Evolutionary conservation across 371 early-diverging fungal species (phyloP).

Genomic region (Gilbertella persicaria): DNA sequence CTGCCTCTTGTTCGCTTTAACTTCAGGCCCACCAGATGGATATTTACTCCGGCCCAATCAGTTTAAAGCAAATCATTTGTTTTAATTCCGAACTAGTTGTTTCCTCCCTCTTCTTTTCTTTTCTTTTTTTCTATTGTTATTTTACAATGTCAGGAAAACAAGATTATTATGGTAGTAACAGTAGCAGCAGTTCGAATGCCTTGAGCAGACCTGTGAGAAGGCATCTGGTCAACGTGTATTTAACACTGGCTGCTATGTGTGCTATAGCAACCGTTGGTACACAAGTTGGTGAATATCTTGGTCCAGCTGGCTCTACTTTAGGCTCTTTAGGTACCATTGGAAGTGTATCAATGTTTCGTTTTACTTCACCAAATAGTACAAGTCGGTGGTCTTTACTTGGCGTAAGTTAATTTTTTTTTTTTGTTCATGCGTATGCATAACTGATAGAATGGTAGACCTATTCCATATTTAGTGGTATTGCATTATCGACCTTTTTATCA

Average conservation of each 20-base stretch:
- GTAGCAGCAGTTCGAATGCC: not conserved
- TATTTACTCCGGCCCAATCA: too few relatives aligned
- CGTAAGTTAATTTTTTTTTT: constrained; percentile 18
- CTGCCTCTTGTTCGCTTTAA: too few relatives aligned
- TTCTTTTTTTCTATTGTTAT: constrained; percentile 1
- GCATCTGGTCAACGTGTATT: constrained; percentile 53
- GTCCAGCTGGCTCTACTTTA: constrained; percentile 11
- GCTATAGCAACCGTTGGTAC: constrained; percentile 45
- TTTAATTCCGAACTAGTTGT: too few relatives aligned
- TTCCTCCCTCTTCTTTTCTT: not conserved
- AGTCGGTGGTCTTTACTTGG: constrained; percentile 35
- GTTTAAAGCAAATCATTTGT: too few relatives aligned
- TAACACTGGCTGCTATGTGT: constrained; percentile 55
- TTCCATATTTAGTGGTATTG: constrained; percentile 45
- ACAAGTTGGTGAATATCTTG: constrained; percentile 15
- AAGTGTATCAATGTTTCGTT: constrained; percentile 31
- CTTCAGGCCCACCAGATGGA: too few relatives aligned
- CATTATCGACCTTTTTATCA: constrained; percentile 27
- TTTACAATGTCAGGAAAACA: constrained; percentile 19
- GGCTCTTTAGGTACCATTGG: constrained; percentile 26
- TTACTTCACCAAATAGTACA: constrained; percentile 19
- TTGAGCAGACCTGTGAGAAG: constrained; percentile 45
- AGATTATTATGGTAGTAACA: constrained; percentile 1
- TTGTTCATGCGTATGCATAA: too few relatives aligned
- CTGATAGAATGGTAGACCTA: too few relatives aligned